Base-by-base conservation (phyloP, 73 alveolate species). In the Paramecium caudatum region DNA sequence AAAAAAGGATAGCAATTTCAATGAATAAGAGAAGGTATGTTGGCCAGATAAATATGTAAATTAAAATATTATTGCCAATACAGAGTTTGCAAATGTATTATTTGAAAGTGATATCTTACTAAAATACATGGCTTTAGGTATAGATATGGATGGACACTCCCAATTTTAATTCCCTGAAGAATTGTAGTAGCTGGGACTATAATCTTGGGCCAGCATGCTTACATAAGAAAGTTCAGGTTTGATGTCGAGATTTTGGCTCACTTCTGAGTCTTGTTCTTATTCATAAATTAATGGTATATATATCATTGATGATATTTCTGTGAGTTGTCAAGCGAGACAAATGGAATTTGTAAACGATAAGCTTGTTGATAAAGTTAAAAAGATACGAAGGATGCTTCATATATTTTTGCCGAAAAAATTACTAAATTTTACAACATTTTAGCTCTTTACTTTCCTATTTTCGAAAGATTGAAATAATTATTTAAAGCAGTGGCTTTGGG, bases 41-140 rank as follows among this genome's bases (percentile, higher is more conserved):
- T 65, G 83, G 83, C 83, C 83, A 32, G 83, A 65, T 65, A 65
- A 65, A 43, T 65, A 16, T 30, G 47, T 27, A 62, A 62, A 62
- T 1, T 19, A 34, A 21, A 62, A 25, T 9, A 1, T 62, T 10
- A 62, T 62, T 27, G 6, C 21, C 1, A 46, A 62, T 30, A 62
- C 82, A 10, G 82, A 62, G 30, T 27, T 62, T 62, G 82, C 82
- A 62, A 9, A 27, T 6, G 21, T 62, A 13, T 3, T 62, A 12
- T 62, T 62, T 30, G 43, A 62, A 62, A 21, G 47, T 9, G 45
- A 27, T 62, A 13, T 25, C 34, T 62, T 27, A 62, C 15, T 62
- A 9, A 7, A 62, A 62, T n/a, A 10, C 15, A 62, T 62, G 12
- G 30, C 47, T 30, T 62, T 62, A 27, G 82, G 49, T 6, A 8